These are phyloP conservation scores for Erythrobasidium hasegawianum DNA, from an alignment of 1,284 basidiomycete species.

Conservation along the genomic window DNA sequence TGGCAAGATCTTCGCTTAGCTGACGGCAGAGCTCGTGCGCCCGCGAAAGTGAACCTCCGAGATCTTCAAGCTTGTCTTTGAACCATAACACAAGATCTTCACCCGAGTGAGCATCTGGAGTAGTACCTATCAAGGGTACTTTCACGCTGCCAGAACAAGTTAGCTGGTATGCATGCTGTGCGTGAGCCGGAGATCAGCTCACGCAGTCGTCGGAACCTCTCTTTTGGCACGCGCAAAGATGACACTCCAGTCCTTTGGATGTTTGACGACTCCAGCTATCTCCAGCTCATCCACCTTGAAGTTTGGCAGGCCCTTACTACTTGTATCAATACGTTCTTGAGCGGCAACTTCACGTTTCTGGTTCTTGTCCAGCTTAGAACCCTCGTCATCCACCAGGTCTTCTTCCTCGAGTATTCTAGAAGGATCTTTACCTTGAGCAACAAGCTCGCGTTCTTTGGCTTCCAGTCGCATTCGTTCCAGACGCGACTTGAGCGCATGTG, in stretches of 20 bases:
- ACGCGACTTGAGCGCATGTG: slow-evolving; percentile 41
- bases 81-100: slow-evolving; percentile 41
- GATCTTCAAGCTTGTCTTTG: slow-evolving; percentile 35
- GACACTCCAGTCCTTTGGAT: slow-evolving; percentile 33
- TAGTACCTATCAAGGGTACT: slow-evolving; percentile 40
- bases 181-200: no score
- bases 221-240: slow-evolving; percentile 30
- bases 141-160: slow-evolving; percentile 36
- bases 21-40: slow-evolving; percentile 38
- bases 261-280: slow-evolving; percentile 34
- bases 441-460: slow-evolving; percentile 21
- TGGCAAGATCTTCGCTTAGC: slow-evolving; percentile 37
- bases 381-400: slow-evolving; percentile 26
- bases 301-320: slow-evolving; percentile 3
- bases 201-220: slow-evolving; percentile 24
- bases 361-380: not conserved
- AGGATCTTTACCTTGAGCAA: not conserved
- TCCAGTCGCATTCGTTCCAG: slow-evolving; percentile 32
- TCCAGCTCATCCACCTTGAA: slow-evolving; percentile 30
- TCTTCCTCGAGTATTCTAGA: slow-evolving; percentile 24
- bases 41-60: slow-evolving; percentile 30
- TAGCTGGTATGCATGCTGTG: no score
- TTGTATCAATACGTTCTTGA: not conserved
- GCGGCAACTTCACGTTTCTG: slow-evolving; percentile 4
- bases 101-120: slow-evolving; percentile 39